These are phyloP conservation scores for Hypoxylon subgilvum DNA, from an alignment of 495 filamentous ascomycete genomes.

Conservation along the genomic window DNA sequence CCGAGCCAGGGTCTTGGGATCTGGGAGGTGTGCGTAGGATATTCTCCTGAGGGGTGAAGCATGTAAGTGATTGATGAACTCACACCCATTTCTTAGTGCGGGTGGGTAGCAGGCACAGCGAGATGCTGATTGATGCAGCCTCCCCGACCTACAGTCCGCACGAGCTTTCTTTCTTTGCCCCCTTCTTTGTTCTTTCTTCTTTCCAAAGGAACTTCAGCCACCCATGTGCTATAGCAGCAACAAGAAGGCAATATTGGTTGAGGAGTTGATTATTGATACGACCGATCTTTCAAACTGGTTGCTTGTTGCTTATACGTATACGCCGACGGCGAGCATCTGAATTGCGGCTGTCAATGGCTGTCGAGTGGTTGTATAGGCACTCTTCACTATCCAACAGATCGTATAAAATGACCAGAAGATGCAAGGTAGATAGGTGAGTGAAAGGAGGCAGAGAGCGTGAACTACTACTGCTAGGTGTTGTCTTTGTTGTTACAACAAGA, in stretches of 20 bases:
- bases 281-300: constrained; percentile 1
- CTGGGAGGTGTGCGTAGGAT: constrained; percentile 26
- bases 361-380: constrained; percentile 6
- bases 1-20: constrained; percentile 28
- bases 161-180: constrained; percentile 26
- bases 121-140: constrained; percentile 30
- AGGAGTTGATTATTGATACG: constrained; percentile 12
- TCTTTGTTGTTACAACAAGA: constrained; percentile 36
- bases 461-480: constrained; percentile 22
- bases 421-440: constrained; percentile 3
- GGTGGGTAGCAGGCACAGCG: constrained; percentile 21
- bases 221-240: constrained; percentile 14
- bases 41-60: constrained; percentile 25
- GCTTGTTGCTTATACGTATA: constrained; percentile 1
- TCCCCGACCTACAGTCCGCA: constrained; percentile 24
- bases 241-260: constrained; percentile 12
- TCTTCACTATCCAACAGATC: constrained; percentile 5
- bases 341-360: not conserved
- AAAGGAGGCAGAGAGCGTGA: constrained; percentile 12
- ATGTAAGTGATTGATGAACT: constrained; percentile 31
- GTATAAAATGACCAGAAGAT: constrained; percentile 8
- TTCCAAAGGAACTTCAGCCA: constrained; percentile 22
- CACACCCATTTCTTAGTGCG: constrained; percentile 38
- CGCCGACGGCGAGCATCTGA: not conserved
- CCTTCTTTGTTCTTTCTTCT: constrained; percentile 34